These are phyloP conservation scores for Aspergillus ibericus DNA, from an alignment of 2,329 filamentous ascomycete species.

Conservation along the genomic window DNA sequence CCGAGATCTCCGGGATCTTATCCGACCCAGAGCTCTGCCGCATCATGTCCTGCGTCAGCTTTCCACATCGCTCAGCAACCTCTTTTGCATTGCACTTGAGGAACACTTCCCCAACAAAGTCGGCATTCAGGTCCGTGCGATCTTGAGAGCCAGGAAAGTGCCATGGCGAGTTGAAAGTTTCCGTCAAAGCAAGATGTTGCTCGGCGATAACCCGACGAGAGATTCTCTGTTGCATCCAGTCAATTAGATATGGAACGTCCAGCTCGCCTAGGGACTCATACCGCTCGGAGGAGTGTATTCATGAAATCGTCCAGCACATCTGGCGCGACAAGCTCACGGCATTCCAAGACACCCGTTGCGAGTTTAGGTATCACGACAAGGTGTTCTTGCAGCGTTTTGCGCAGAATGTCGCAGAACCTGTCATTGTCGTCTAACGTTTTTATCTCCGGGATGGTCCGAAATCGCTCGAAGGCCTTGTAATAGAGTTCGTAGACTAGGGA, in stretches of 20 bases:
- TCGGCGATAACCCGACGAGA: constrained; percentile 95
- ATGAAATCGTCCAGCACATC: constrained; percentile 89
- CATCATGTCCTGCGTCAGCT: constrained; percentile 72
- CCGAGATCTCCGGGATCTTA: constrained; percentile 73
- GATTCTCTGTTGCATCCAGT: constrained; percentile 65
- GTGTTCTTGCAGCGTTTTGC: constrained; percentile 79
- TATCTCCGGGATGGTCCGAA: constrained; percentile 81
- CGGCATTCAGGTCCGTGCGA: constrained; percentile 62
- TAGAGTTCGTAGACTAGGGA: constrained; percentile 96
- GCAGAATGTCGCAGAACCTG: constrained; percentile 75
- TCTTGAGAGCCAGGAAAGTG: constrained; percentile 80
- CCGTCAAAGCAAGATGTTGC: constrained; percentile 90
- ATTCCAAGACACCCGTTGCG: constrained; percentile 91
- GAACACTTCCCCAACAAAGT: constrained; percentile 95
- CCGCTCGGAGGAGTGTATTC: constrained; percentile 87
- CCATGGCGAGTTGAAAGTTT: constrained; percentile 88
- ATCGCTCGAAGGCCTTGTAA: constrained; percentile 90
- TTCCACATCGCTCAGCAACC: constrained; percentile 79
- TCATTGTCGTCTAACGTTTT: constrained; percentile 88
- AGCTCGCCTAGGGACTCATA: constrained; percentile 45
- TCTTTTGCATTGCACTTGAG: constrained; percentile 88
- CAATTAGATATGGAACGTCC: constrained; percentile 14
- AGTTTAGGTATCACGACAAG: constrained; percentile 90
- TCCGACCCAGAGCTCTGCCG: constrained; percentile 71
- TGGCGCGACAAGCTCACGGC: constrained; percentile 75